Percentiles rank a stretch among this genome's conserved stretches.
These are phyloP conservation scores for Kuraishia capsulata DNA, from an alignment of 805 yeast species.

Conservation along the genomic window DNA sequence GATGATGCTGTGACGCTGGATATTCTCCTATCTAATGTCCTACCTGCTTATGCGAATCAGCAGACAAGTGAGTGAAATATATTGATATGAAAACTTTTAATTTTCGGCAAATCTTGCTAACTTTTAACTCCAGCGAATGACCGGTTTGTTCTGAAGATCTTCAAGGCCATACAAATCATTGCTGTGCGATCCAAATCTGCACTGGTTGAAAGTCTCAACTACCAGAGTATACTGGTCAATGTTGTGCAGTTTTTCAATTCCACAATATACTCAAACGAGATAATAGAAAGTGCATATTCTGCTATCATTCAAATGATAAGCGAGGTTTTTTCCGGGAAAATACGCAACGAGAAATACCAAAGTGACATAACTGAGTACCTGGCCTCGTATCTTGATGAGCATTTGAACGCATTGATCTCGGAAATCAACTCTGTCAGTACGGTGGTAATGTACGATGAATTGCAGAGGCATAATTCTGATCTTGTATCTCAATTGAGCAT, in stretches of 20 bases:
- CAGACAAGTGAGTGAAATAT: constrained; percentile 1
- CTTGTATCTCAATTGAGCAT: constrained; percentile 1
- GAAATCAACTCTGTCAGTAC: background rate
- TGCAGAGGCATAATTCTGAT: background rate
- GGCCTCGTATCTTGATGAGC: background rate
- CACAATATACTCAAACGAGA: constrained; percentile 10
- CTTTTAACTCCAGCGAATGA: constrained; percentile 8
- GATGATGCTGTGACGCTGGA: constrained; percentile 20
- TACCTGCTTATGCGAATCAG: constrained; percentile 15
- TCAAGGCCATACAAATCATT: constrained; percentile 15
- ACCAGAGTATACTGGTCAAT: constrained; percentile 10
- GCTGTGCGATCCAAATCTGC: constrained; percentile 14
- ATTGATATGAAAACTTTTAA: background rate
- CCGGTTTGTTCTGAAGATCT: constrained; percentile 16
- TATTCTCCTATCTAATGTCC: constrained; percentile 17
- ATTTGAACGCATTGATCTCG: background rate
- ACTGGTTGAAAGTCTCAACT: constrained; percentile 13
- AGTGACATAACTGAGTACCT: constrained; percentile 7
- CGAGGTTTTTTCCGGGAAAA: constrained; percentile 12
- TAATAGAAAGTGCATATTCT: constrained; percentile 13
- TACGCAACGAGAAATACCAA: constrained; percentile 15
- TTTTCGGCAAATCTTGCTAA: too few species aligned
- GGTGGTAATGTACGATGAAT: background rate
- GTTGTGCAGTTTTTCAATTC: constrained; percentile 17
- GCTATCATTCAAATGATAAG: constrained; percentile 14